Evolutionary conservation across 1,284 basidiomycete genomes (phyloP), one percentile per base, ranked within the genome.

Genomic region (Irpex rosettiformis): DNA sequence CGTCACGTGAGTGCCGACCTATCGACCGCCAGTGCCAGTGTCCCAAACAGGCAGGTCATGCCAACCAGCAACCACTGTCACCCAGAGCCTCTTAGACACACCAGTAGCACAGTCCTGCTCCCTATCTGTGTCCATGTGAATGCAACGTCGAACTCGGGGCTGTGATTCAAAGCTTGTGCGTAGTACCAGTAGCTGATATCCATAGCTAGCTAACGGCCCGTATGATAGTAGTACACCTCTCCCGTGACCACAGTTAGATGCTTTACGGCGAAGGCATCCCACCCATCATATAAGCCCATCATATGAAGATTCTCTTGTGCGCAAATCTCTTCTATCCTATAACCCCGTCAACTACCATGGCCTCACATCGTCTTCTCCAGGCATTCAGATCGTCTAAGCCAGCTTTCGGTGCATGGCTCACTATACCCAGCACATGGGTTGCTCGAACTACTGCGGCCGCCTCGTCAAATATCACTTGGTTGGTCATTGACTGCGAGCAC

Each of bases 371-470:
- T 6, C 68, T 73, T 52, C 67, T 70, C 45, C 51, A 58, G 55
- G 67, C 71, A 48, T 66, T 73, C 64, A 64, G 63, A 49, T 62
- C 69, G 10, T 65, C 65, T 60, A 69, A 66, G 56, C 72, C 71
- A 40, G 86, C 87, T 2, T 84, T 89, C 61, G 87, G 88, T 4
- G 82, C 82, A n/a, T 90, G 88, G 86, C 72, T 88, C 37, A 88
- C 84, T 27, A 65, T 83, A 7, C 80, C 82, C 1, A 80, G 83
- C 13, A 67, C 74, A 6, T 77, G 84, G 64, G 77, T 80, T 61
- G 84, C 84, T 1, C 77, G 85, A 22, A 76, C 77, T 1, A 77
- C 83, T 45, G 84, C 83, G 0, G 74, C 79, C 59, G 75, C 84
- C 4, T 82, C 79, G 56, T 76, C 79, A 1, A 74, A 83, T 64